Conservation (phyloP, 495 filamentous ascomycete species). For the Penicillium antarcticum region DNA sequence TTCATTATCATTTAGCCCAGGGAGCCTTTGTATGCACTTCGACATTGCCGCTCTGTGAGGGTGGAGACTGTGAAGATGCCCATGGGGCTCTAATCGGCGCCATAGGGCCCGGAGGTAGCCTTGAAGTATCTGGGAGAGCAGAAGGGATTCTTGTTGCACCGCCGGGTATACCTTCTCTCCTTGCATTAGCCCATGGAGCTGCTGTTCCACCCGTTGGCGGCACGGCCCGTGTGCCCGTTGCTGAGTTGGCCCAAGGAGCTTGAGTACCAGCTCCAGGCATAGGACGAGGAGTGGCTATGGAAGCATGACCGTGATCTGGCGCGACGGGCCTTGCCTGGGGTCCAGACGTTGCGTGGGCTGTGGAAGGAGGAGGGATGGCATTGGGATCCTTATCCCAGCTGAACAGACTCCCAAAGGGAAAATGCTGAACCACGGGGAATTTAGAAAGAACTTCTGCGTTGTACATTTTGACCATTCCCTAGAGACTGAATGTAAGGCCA, state of each 20-base stretch:
- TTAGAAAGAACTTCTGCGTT: conserved; percentile 66
- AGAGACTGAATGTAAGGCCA: neutral
- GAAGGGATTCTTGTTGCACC: conserved; percentile 4
- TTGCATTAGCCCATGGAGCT: conserved; percentile 41
- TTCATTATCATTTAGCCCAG: conserved; percentile 33
- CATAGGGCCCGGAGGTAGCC: conserved; percentile 36
- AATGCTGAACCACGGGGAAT: conserved; percentile 70
- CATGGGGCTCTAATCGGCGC: conserved; percentile 46
- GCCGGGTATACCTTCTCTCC: conserved; percentile 11
- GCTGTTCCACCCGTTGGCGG: conserved; percentile 32
- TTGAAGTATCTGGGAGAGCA: conserved; percentile 30
- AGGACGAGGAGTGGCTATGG: conserved; percentile 15
- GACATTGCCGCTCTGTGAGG: conserved; percentile 15
- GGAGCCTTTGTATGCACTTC: conserved; percentile 39
- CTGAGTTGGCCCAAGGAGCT: conserved; percentile 47
- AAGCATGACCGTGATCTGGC: conserved; percentile 15
- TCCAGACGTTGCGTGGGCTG: conserved; percentile 58
- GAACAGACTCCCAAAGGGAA: conserved; percentile 75
- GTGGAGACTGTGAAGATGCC: conserved; percentile 24
- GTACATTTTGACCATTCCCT: conserved; percentile 76
- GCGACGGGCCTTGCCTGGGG: conserved; percentile 36
- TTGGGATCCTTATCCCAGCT: conserved; percentile 74
- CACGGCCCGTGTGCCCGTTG: conserved; percentile 7
- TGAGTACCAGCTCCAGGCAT: conserved; percentile 31
- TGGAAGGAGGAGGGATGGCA: conserved; percentile 42